Conservation (phyloP, 2,329 filamentous ascomycete genomes). For the Nemania sp. region DNA sequence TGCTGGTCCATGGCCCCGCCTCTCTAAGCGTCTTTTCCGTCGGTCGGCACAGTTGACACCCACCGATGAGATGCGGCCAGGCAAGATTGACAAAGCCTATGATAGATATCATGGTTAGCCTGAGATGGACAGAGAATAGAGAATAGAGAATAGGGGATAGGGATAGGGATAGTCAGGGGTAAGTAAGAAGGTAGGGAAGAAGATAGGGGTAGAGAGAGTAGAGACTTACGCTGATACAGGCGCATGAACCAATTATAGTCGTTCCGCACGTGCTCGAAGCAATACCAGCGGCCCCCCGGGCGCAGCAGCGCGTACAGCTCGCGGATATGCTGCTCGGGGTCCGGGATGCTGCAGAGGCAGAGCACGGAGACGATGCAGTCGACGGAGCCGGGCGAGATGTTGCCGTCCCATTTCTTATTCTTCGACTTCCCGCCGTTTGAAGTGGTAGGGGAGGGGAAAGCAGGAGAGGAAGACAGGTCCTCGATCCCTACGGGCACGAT, state of each 20-base stretch:
- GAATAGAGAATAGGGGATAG: not conserved
- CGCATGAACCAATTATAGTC: conserved; percentile 45
- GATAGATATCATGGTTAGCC: not conserved
- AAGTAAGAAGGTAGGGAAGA: not conserved
- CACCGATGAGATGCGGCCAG: conserved; percentile 57
- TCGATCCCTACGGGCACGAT: conserved; percentile 62
- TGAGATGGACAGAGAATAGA: not conserved
- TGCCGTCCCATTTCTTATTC: conserved; percentile 46
- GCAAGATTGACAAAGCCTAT: conserved; percentile 56
- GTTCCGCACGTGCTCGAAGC: conserved; percentile 62
- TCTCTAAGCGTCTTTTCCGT: conserved; percentile 52
- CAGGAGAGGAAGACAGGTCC: conserved; percentile 45
- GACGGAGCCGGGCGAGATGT: conserved; percentile 53
- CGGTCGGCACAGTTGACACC: conserved; percentile 54
- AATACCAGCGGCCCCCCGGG: conserved; percentile 64
- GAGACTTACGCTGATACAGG: conserved; percentile 55
- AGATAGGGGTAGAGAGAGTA: not conserved
- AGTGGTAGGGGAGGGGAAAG: no score
- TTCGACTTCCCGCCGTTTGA: conserved; percentile 16
- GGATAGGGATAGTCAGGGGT: not conserved
- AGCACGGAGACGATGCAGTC: conserved; percentile 64
- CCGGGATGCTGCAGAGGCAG: conserved; percentile 66
- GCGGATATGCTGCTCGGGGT: conserved; percentile 57
- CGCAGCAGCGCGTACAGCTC: conserved; percentile 62
- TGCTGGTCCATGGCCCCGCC: conserved; percentile 53